Evolutionary conservation across 2,329 filamentous ascomycete genomes (phyloP).

Genomic region (Hypoxylon sp.): DNA sequence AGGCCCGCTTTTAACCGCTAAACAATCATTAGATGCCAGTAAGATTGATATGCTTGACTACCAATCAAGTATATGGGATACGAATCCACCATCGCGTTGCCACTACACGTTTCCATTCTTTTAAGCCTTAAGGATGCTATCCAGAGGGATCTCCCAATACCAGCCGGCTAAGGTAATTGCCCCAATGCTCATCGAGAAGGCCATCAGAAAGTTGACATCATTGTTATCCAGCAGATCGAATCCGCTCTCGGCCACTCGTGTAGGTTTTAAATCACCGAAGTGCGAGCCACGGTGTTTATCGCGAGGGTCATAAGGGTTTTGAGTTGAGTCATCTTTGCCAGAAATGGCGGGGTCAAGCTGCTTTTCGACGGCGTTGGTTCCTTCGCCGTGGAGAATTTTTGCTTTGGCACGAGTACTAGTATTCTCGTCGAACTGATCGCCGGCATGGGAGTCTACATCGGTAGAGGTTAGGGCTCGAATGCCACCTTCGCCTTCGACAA

Average conservation of each 20-base stretch:
- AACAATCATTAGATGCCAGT: too few species aligned
- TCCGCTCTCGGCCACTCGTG: conserved; percentile 70
- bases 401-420: conserved; percentile 52
- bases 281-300: conserved; percentile 61
- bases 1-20: too few species aligned
- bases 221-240: conserved; percentile 91
- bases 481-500: conserved; percentile 87
- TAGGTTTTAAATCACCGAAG: conserved; percentile 65
- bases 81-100: too few species aligned
- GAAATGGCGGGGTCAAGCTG: conserved; percentile 46
- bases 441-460: conserved; percentile 38
- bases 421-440: conserved; percentile 44
- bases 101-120: conserved; percentile 5
- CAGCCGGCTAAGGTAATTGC: conserved; percentile 73
- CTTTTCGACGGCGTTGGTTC: conserved; percentile 54
- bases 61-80: too few species aligned
- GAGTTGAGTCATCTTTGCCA: conserved; percentile 48
- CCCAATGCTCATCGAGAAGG: conserved; percentile 78
- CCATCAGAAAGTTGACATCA: conserved; percentile 94
- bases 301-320: conserved; percentile 58
- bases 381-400: conserved; percentile 54
- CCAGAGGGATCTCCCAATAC: conserved; percentile 66
- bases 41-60: too few species aligned
- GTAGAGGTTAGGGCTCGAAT: conserved; percentile 62
- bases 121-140: conserved; percentile 51